Base-by-base conservation (phyloP, 306 rosid genomes). In the Acacia acuminata region DNA sequence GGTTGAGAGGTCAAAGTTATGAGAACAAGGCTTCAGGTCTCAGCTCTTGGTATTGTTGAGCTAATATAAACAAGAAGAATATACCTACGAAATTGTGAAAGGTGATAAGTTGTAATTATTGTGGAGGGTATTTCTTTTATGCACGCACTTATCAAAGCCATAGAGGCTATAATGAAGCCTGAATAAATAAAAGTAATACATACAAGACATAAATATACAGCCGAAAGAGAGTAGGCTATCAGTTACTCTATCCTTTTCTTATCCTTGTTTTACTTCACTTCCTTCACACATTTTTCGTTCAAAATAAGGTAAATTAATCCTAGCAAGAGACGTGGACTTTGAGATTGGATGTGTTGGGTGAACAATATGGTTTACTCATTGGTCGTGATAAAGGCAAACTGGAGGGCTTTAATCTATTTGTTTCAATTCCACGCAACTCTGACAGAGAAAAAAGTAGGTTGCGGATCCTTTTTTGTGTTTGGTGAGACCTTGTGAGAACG, bases 271-370 rank as follows among this genome's bases (percentile, higher is more conserved):
- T 42, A 16, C 24, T 51, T 40, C 25, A 42, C 40, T 36, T n/a
- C 27, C 34, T 38, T 19, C 16, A 1, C 12, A 65, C 38, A 5
- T 51, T 66, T 82, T 82, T 82, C 30, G 20, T 82, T 73, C 58
- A 71, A 19, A 69, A 86, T 15, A 79, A 71, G 56, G 72, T 63
- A 65, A 15, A 50, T 10, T 44, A 8, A 9, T 76, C 40, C 25
- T 12, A 38, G 8, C 16, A 13, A 22, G 61, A 58, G 76, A 51
- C 77, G 47, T 42, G 80, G 61, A 73, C 43, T 42, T 70, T 78
- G 51, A 44, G 85, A 78, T 88, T 78, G 71, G 88, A 84, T 84
- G 67, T 83, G 86, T 79, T 86, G 75, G 88, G 81, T 86, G 88
- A 79, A 79, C 91, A 60, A 86, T 82, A 79, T 48, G 53, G 81